These are phyloP conservation scores for Hypoxylon sp. DNA, from an alignment of 2,329 filamentous ascomycete species.

Conservation along the genomic window DNA sequence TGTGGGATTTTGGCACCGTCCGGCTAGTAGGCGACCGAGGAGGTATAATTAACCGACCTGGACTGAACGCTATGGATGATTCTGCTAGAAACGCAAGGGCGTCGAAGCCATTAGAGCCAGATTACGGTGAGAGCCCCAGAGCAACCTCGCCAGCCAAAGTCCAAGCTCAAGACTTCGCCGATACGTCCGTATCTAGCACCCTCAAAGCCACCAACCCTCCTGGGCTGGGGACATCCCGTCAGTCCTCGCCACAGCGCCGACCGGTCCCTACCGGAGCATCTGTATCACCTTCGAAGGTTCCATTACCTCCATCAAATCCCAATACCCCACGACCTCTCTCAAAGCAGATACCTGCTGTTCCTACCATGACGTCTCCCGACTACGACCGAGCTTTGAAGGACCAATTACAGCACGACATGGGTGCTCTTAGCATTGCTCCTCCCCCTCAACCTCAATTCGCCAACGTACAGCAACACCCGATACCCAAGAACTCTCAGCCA, in stretches of 20 bases:
- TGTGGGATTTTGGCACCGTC: constrained; percentile 99
- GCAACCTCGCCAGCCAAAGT: constrained; percentile 68
- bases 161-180: constrained; percentile 61
- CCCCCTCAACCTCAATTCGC: constrained; percentile 47
- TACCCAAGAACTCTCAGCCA: constrained; percentile 55
- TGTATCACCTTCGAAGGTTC: constrained; percentile 71
- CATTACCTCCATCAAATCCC: constrained; percentile 69
- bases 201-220: constrained; percentile 65
- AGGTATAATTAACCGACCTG: constrained; percentile 68
- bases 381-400: constrained; percentile 74
- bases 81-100: constrained; percentile 83
- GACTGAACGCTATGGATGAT: constrained; percentile 81
- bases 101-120: constrained; percentile 66
- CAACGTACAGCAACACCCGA: constrained; percentile 44
- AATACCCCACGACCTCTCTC: constrained; percentile 65
- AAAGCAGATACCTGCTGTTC: constrained; percentile 64
- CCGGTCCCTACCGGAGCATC: constrained; percentile 60
- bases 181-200: constrained; percentile 65
- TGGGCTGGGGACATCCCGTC: constrained; percentile 65
- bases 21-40: constrained; percentile 80
- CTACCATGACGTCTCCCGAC: constrained; percentile 68
- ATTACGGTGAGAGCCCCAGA: constrained; percentile 68
- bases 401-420: constrained; percentile 75
- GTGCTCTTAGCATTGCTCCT: constrained; percentile 66
- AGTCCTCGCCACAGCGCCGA: constrained; percentile 73